A percentile compares a stretch with the other conserved stretches of the same genome.
Conservation (phyloP, 2,329 filamentous ascomycete species). For the Colletotrichum sp. region DNA sequence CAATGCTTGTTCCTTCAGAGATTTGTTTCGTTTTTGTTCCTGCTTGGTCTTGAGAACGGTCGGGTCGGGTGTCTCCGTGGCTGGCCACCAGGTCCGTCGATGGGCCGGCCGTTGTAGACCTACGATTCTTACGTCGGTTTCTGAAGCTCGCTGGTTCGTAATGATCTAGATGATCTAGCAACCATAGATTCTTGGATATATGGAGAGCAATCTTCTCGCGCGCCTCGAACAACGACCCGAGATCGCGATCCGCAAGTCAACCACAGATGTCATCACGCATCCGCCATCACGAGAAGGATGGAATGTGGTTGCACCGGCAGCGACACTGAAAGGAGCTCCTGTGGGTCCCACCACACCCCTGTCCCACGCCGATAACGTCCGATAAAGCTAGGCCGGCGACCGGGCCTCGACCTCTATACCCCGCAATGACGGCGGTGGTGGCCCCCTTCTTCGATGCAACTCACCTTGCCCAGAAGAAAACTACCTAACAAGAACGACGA, state of each 20-base stretch:
- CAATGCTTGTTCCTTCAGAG: not conserved
- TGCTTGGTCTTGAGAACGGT: not conserved
- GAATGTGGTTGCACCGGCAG: not conserved
- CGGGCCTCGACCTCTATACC: not conserved
- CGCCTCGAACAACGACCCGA: not conserved
- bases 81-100: not conserved
- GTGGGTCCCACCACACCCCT: not conserved
- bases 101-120: not conserved
- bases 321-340: not conserved
- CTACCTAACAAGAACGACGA: not conserved
- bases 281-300: not conserved
- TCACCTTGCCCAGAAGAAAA: not conserved
- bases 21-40: not conserved
- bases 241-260: not conserved
- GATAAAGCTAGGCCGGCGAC: not conserved
- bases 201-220: too few relatives aligned
- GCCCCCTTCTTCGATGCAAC: not conserved
- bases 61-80: not conserved
- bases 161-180: not conserved
- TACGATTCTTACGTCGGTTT: not conserved
- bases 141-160: not conserved
- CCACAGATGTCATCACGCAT: not conserved
- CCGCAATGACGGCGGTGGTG: constrained; percentile 18
- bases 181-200: not conserved
- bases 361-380: constrained; percentile 1